Conservation (phyloP, 2,329 filamentous ascomycete species). For the Whalleya microplaca region DNA sequence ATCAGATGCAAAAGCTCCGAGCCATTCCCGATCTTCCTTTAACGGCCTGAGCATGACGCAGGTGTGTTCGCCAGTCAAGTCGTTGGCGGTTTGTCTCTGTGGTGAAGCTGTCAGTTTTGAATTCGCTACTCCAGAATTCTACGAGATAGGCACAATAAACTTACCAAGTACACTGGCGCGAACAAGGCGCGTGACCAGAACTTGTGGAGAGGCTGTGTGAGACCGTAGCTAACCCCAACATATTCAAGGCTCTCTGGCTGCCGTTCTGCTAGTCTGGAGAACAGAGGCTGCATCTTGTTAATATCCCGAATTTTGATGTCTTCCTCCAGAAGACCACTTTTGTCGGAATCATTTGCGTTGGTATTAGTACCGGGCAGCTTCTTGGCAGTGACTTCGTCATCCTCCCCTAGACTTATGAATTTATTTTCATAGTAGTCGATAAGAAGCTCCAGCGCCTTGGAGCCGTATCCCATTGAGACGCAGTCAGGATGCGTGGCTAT, state of each 20-base stretch:
- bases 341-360: conserved; percentile 74
- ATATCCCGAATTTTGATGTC: conserved; percentile 90
- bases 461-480: conserved; percentile 88
- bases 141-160: neutral
- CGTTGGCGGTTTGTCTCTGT: conserved; percentile 85
- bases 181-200: conserved; percentile 95
- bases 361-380: conserved; percentile 77
- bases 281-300: conserved; percentile 88
- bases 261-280: conserved; percentile 83
- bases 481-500: conserved; percentile 98
- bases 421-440: conserved; percentile 94
- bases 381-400: conserved; percentile 56
- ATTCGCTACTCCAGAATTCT: neutral
- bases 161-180: conserved; percentile 78
- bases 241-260: conserved; percentile 84
- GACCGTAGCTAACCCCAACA: conserved; percentile 90
- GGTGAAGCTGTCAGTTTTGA: conserved; percentile 7
- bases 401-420: conserved; percentile 82
- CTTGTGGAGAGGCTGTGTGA: conserved; percentile 85
- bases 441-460: conserved; percentile 83
- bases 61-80: conserved; percentile 95
- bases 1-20: conserved; percentile 87
- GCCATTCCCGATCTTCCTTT: conserved; percentile 77
- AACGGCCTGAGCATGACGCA: conserved; percentile 95
- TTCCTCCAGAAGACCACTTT: conserved; percentile 77